phyloP scores from a whole-genome alignment of 2,329 filamentous ascomycete species.

The Pseudocercospora vitis region DNA sequence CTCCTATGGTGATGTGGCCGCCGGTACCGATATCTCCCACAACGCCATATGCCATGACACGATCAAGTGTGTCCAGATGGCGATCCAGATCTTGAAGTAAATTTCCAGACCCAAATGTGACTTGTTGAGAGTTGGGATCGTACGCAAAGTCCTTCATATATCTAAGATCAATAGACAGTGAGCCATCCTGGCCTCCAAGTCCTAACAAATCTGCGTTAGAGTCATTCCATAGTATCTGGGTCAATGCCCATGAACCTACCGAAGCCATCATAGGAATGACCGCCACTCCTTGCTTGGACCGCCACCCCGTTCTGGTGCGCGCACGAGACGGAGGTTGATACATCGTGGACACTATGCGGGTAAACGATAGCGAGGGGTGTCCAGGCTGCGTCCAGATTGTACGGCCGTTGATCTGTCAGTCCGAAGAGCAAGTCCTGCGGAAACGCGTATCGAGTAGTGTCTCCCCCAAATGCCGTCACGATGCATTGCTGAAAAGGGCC shows the following conservation, averaged over 20 bases:
- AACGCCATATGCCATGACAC: constrained; percentile 20
- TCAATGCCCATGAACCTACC: constrained; percentile 1
- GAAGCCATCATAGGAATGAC: constrained; percentile 23
- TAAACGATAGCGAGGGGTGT: constrained; percentile 22
- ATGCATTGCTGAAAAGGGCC: constrained; percentile 24
- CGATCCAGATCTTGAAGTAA: constrained; percentile 15
- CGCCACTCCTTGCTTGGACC: constrained; percentile 24
- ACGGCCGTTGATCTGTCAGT: constrained; percentile 19
- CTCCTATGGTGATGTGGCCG: constrained; percentile 27
- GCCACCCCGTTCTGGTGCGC: constrained; percentile 17
- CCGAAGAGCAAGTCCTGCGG: constrained; percentile 21
- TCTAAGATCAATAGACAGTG: constrained; percentile 18
- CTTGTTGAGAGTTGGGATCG: constrained; percentile 12
- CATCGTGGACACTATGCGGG: constrained; percentile 17
- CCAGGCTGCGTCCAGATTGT: constrained; percentile 21
- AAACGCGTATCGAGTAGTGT: constrained; percentile 20
- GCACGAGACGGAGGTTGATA: constrained; percentile 22
- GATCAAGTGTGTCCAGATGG: constrained; percentile 13
- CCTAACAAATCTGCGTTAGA: constrained; percentile 4
- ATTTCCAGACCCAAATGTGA: constrained; percentile 22
- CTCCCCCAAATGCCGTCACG: constrained; percentile 13
- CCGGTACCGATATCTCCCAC: constrained; percentile 22
- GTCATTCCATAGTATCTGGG: background rate
- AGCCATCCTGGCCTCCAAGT: constrained; percentile 20
- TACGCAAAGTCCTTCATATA: constrained; percentile 22